Base-by-base conservation (phyloP, 2,329 filamentous ascomycete species). In the Colletotrichum simmondsii region DNA sequence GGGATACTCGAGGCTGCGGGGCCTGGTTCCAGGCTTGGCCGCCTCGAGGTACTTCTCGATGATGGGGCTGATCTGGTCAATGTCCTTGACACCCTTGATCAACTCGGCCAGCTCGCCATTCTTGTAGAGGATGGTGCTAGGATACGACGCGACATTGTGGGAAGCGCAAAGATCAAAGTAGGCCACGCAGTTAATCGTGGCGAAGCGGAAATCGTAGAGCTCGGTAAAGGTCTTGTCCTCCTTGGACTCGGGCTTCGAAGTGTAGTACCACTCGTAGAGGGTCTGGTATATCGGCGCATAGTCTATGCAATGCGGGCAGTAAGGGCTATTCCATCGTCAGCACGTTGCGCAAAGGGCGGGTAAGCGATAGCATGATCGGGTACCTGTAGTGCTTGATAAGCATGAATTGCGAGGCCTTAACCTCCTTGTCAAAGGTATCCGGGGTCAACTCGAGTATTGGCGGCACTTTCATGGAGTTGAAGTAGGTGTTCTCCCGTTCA, bases 251-350 rank as follows among this genome's bases (percentile, higher is more conserved):
- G 93, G 92, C 78, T 95, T 92, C 49, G 94, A 97, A 49, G 95
- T 98, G 85, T 94, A 86, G 85, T 98, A 99, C 83, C 92, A 98
- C 85, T 99, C 97, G 87, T 98, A 98, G 16, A 96, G 83, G 5
- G 95, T 98, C 83, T 98, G 95, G 87, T 91, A 98, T 63, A 91
- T 92, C 8, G 97, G 97, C 65, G 94, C 95, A 79, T 95, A 94
- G 62, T 89, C 86, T 80, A 89, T 88, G 85, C 95, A 98, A 82
- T 98, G 95, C 59, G 88, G 88, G 82, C 89, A 91, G 76, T 86
- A 90, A 12, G 89, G 89, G 77, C 89, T 91, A 77, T 75, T 49
- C 72, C 52, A 32, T 22, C 4, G 42, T 65, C 53, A 71, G 71
- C 22, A 24, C 37, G 58, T 14, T 19, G 35, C 35, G 63, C 63